Evolutionary conservation across 2,329 filamentous ascomycete genomes (phyloP).

Genomic region (Aspergillus novoparasiticus): DNA sequence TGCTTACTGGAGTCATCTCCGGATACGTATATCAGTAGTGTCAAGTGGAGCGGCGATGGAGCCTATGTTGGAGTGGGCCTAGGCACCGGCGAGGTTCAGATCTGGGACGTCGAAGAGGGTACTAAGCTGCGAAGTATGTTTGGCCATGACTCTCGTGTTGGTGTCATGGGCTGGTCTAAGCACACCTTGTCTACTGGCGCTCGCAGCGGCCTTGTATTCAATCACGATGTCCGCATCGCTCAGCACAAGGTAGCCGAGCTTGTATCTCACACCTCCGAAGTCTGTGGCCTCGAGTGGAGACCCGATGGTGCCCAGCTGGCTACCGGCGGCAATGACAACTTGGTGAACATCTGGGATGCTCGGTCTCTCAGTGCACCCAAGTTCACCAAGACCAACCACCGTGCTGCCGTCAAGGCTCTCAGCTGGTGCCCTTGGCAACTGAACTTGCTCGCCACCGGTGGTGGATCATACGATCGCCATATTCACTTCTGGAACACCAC

Average conservation of each 20-base stretch:
- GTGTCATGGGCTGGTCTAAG: slow-evolving; percentile 99
- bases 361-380: slow-evolving; percentile 91
- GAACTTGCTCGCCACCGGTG: slow-evolving; percentile 94
- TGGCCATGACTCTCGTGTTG: slow-evolving; percentile 93
- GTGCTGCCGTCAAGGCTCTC: slow-evolving; percentile 95
- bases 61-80: slow-evolving; percentile 95
- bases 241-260: slow-evolving; percentile 98
- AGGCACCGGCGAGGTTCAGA: slow-evolving; percentile 94
- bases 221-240: slow-evolving; percentile 96
- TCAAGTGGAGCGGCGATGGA: slow-evolving; percentile 98
- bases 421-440: slow-evolving; percentile 99
- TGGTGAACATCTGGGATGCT: slow-evolving; percentile 98
- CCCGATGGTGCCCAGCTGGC: slow-evolving; percentile 95
- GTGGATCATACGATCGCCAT: slow-evolving; percentile 93
- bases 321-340: slow-evolving; percentile 97
- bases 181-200: slow-evolving; percentile 94
- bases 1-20: slow-evolving; percentile 83
- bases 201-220: slow-evolving; percentile 92
- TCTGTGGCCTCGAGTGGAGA: slow-evolving; percentile 97
- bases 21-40: slow-evolving; percentile 95
- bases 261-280: slow-evolving; percentile 94
- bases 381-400: slow-evolving; percentile 99
- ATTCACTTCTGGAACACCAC: slow-evolving; percentile 99
- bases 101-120: slow-evolving; percentile 96
- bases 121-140: slow-evolving; percentile 98